Conservation (phyloP, 768 basidiomycete species). For the Boletus rubescentipes region DNA sequence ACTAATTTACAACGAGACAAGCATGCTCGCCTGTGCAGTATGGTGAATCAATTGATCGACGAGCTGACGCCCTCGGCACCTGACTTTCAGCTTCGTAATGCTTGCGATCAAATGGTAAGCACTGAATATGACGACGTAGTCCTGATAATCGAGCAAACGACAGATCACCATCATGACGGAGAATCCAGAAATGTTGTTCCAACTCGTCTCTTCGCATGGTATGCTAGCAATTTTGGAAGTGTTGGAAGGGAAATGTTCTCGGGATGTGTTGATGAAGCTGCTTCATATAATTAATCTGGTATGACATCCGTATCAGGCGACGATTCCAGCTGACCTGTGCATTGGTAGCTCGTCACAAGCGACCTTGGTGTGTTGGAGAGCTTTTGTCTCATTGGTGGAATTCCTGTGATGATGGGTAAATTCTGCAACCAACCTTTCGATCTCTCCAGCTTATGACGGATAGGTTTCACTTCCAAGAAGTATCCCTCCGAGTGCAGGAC, state of each 20-base stretch:
- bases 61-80: constrained; percentile 78
- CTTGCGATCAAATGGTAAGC: constrained; percentile 84
- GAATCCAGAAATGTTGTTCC: constrained; percentile 80
- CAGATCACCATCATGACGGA: constrained; percentile 77
- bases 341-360: constrained; percentile 53
- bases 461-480: constrained; percentile 92
- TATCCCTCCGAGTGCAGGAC: constrained; percentile 89
- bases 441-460: constrained; percentile 1
- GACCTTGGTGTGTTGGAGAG: constrained; percentile 90
- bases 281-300: constrained; percentile 91
- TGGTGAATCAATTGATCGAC: constrained; percentile 84
- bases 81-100: constrained; percentile 79
- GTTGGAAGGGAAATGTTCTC: constrained; percentile 79
- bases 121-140: not conserved
- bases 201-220: constrained; percentile 90
- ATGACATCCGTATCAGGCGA: not conserved
- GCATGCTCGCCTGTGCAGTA: constrained; percentile 79
- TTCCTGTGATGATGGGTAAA: constrained; percentile 91
- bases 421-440: constrained; percentile 7
- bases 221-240: constrained; percentile 95
- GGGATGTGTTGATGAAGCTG: constrained; percentile 83
- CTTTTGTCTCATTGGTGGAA: constrained; percentile 93
- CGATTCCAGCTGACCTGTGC: not conserved
- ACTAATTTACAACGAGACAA: constrained; percentile 93
- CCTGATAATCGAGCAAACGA: not conserved